A percentile compares a stretch with the other conserved stretches of the same genome.
phyloP scores from a whole-genome alignment of 495 filamentous ascomycete species.

The Talaromyces liani region DNA sequence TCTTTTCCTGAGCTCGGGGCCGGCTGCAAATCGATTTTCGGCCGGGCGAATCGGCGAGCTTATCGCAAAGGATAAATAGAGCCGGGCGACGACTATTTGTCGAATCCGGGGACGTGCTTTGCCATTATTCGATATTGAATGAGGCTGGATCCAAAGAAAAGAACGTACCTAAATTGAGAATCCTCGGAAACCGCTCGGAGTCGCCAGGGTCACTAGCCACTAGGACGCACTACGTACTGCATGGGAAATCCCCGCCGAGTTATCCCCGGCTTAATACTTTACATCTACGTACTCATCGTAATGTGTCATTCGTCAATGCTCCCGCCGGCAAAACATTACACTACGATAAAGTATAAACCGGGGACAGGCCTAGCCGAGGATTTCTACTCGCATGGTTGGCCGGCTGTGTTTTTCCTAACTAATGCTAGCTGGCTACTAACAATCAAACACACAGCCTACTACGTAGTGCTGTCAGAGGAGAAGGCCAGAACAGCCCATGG shows the following conservation, averaged over 20 bases:
- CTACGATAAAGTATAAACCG: too few relatives aligned
- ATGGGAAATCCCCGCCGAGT: constrained; percentile 1
- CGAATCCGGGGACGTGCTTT: not conserved
- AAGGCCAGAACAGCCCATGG: not conserved
- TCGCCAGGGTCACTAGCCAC: not conserved
- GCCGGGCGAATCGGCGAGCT: not conserved
- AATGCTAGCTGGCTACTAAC: not conserved
- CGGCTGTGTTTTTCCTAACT: not conserved
- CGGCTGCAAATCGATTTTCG: not conserved
- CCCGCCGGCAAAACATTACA: constrained; percentile 1
- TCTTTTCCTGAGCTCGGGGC: constrained; percentile 2
- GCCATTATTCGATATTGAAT: not conserved
- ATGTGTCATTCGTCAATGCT: not conserved
- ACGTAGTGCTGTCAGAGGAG: too few relatives aligned
- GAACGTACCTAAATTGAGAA: too few relatives aligned
- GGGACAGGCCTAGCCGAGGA: not conserved
- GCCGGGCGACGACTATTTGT: not conserved
- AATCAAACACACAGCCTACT: too few relatives aligned
- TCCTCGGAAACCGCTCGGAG: not conserved
- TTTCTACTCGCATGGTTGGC: not conserved
- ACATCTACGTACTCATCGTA: too few relatives aligned
- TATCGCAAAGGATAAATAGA: not conserved
- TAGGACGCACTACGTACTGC: not conserved
- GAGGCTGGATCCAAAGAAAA: not conserved
- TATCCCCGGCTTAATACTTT: not conserved